Evolutionary conservation across 2,329 filamentous ascomycete species (phyloP), one percentile per base, ranked within the genome.

Genomic region (Aspergillus oerlinghausenensis): DNA sequence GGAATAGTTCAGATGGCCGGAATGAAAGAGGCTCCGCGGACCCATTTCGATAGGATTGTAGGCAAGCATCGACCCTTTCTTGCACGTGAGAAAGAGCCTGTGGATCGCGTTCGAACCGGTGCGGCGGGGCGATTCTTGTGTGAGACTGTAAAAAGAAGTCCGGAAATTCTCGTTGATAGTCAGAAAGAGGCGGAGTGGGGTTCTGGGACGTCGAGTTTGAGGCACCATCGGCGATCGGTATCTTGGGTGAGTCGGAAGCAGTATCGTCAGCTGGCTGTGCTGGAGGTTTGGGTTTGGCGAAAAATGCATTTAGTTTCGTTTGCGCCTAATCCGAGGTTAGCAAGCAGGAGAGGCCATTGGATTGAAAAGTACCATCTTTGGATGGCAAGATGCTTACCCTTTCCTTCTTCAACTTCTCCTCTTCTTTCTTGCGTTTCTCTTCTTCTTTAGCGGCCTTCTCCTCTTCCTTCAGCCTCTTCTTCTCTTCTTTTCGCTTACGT

Each of bases 131-230:
- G 53, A 97, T 64, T n/a, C 75, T 83, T 1, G 90, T 88, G 66
- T 90, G 82, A 2, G 86, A 80, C 57, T 90, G 88, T 49, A 94
- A 68, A 60, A 88, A 92, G 71, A 97, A 97, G 0, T 89, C 86
- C 32, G 91, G 82, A 67, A 97, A 97, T 38, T 81, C 78, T 63
- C 84, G 86, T 19, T 88, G 77, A 63, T 90, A 92, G 48, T 84
- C 80, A 0, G 82, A 80, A 25, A 74, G 65, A 3, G 66, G 52
- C 5, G 66, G 63, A 53, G 68, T 60, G 7, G 62, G 29, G 25
- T 69, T 65, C 42, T 65, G 62, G 19, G 63, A 55, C 2, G 55
- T 19, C 9, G 61, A 54, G 9, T 56, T 57, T 14, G 57, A n/a
- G 21, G 51, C n/a, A 11, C 57, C 58, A 43, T 60, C 60, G 10